Percentiles rank a stretch among this genome's conserved stretches.
phyloP scores from a whole-genome alignment of 2,329 filamentous ascomycete species.

The Chalara sp. region DNA sequence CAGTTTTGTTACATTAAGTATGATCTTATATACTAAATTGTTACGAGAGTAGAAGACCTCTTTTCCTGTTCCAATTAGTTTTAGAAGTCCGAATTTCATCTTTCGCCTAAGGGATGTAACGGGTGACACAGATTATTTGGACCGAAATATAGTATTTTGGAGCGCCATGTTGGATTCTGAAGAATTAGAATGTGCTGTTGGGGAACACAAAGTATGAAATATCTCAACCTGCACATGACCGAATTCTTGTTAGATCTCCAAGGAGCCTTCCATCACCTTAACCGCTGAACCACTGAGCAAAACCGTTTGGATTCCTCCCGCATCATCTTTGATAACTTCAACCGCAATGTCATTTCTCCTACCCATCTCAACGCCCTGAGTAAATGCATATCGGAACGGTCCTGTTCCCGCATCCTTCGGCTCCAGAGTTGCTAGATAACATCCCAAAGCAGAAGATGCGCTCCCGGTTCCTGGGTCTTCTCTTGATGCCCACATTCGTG shows the following conservation, averaged over 20 bases:
- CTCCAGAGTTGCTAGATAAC: slow-evolving; percentile 44
- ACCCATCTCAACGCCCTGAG: slow-evolving; percentile 65
- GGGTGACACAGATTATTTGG: too few relatives aligned
- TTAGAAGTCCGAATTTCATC: too few relatives aligned
- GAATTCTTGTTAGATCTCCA: slow-evolving; percentile 3
- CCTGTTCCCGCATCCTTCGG: slow-evolving; percentile 26
- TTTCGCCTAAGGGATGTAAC: too few relatives aligned
- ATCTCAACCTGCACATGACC: not conserved
- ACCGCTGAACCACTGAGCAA: slow-evolving; percentile 15
- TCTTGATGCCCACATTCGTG: slow-evolving; percentile 46
- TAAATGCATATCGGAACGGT: slow-evolving; percentile 40
- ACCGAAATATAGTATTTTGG: too few relatives aligned
- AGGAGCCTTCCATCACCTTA: slow-evolving; percentile 18
- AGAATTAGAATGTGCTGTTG: not conserved
- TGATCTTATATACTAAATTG: too few relatives aligned
- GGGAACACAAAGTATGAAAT: not conserved
- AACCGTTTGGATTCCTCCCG: slow-evolving; percentile 13
- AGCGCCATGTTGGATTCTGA: too few relatives aligned
- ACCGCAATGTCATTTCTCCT: slow-evolving; percentile 19
- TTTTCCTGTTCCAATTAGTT: too few relatives aligned
- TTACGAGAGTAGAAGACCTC: too few relatives aligned
- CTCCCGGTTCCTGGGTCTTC: slow-evolving; percentile 60
- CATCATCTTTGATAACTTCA: slow-evolving; percentile 11
- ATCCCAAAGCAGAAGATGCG: slow-evolving; percentile 49
- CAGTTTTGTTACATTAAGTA: too few relatives aligned